Percentiles rank a stretch among this genome's conserved stretches.
phyloP scores from a whole-genome alignment of 176 grass and related monocot genomes.

The Avena insularis region DNA sequence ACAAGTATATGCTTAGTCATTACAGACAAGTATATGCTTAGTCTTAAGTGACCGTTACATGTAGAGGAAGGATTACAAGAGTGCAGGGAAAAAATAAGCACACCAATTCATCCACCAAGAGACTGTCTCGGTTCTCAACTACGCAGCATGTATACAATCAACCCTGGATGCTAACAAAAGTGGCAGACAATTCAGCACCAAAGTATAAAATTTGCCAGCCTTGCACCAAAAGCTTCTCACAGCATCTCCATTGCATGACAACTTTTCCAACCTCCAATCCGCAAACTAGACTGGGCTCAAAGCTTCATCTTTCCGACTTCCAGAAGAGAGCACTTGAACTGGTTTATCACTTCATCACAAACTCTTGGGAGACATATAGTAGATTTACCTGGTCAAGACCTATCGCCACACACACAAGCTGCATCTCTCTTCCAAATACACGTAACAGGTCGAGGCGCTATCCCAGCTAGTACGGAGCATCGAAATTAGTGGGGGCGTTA shows the following conservation, averaged over 20 bases:
- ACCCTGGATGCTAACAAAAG: not conserved
- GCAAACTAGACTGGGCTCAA: not conserved
- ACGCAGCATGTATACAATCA: not conserved
- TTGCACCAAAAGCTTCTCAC: too few relatives aligned
- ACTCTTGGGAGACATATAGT: not conserved
- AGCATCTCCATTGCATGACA: too few relatives aligned
- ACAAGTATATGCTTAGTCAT: not conserved
- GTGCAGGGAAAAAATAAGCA: not conserved
- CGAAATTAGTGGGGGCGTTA: slow-evolving; percentile 47
- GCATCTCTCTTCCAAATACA: slow-evolving; percentile 45
- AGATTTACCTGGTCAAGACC: slow-evolving; percentile 40
- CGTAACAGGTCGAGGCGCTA: slow-evolving; percentile 32
- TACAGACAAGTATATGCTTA: not conserved
- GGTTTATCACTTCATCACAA: slow-evolving; percentile 18
- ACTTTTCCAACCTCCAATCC: not conserved
- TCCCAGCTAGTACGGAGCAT: slow-evolving; percentile 23
- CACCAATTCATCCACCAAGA: slow-evolving; percentile 23
- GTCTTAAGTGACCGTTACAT: slow-evolving; percentile 7
- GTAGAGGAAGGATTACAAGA: slow-evolving; percentile 26
- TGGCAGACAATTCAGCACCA: not conserved
- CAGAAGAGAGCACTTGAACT: slow-evolving; percentile 33
- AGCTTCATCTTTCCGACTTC: slow-evolving; percentile 1
- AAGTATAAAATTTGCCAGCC: not conserved
- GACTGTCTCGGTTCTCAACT: not conserved
- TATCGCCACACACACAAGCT: slow-evolving; percentile 46